Evolutionary conservation across 2,329 filamentous ascomycete genomes (phyloP).

Genomic region (Xylariaceae sp.): DNA sequence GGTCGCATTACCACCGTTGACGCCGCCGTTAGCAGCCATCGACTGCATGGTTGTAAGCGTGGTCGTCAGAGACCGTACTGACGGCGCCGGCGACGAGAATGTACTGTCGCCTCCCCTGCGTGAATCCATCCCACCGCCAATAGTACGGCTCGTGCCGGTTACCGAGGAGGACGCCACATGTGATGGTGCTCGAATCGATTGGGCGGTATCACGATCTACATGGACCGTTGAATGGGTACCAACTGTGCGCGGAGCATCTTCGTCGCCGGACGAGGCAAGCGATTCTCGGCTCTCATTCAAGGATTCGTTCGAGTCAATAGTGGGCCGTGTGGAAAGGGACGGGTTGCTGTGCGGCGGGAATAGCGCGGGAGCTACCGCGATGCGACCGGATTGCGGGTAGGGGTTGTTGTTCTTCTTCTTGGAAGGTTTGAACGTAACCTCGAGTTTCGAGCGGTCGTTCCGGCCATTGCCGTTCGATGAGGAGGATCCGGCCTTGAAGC

Average conservation of each 20-base stretch:
- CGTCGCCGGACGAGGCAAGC: slow-evolving; percentile 55
- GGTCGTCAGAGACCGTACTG: slow-evolving; percentile 73
- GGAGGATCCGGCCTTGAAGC: slow-evolving; percentile 63
- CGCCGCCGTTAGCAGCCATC: slow-evolving; percentile 51
- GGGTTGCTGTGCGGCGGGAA: slow-evolving; percentile 42
- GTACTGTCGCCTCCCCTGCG: slow-evolving; percentile 69
- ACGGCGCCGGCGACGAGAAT: slow-evolving; percentile 78
- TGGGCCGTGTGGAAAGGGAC: slow-evolving; percentile 53
- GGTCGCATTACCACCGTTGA: slow-evolving; percentile 32
- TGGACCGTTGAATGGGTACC: slow-evolving; percentile 70
- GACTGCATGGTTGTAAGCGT: slow-evolving; percentile 84
- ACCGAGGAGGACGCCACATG: slow-evolving; percentile 61
- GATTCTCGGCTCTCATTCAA: slow-evolving; percentile 55
- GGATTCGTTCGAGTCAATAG: slow-evolving; percentile 47
- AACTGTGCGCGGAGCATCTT: slow-evolving; percentile 50
- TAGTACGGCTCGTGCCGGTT: slow-evolving; percentile 68
- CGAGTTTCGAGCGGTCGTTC: slow-evolving; percentile 38
- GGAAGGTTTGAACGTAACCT: slow-evolving; percentile 34
- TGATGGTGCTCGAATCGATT: slow-evolving; percentile 71
- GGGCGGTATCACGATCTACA: slow-evolving; percentile 70
- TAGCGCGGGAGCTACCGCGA: slow-evolving; percentile 33
- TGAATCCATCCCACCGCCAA: slow-evolving; percentile 60
- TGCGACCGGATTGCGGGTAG: slow-evolving; percentile 75
- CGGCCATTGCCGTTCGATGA: slow-evolving; percentile 46
- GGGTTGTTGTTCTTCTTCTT: slow-evolving; percentile 83